These are phyloP conservation scores for Barnettozyma wickerhamii DNA, from an alignment of 805 yeast species.

Conservation along the genomic window DNA sequence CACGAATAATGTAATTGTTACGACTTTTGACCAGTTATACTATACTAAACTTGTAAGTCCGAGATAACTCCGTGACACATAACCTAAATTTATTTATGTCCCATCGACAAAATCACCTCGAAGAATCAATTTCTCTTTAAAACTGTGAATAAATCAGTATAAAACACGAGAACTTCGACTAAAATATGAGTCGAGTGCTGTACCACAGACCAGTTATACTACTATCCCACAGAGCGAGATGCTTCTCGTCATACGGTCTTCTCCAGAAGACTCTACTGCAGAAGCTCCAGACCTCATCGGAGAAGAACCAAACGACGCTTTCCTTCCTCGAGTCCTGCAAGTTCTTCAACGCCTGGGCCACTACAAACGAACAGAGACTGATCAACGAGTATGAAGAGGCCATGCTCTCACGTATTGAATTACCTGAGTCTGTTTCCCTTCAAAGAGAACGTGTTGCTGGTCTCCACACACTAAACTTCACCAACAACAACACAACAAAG, in stretches of 20 bases:
- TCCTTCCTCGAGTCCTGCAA: slow-evolving; percentile 7
- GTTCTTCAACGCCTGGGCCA: slow-evolving; percentile 19
- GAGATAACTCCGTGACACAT: too few relatives aligned
- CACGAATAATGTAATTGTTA: background rate
- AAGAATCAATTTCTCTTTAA: too few relatives aligned
- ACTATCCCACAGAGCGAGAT: background rate
- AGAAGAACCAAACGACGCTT: slow-evolving; percentile 1
- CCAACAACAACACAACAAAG: slow-evolving; percentile 13
- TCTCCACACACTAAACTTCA: slow-evolving; percentile 24
- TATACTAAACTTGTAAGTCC: too few relatives aligned
- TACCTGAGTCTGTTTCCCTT: slow-evolving; percentile 11
- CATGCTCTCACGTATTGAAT: slow-evolving; percentile 10
- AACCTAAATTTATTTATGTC: too few relatives aligned
- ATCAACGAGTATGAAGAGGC: slow-evolving; percentile 18
- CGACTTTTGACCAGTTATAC: too few relatives aligned
- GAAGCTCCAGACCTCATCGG: slow-evolving; percentile 6
- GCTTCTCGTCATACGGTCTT: slow-evolving; percentile 5
- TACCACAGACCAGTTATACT: background rate
- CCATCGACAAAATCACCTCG: background rate
- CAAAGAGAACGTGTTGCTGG: slow-evolving; percentile 13
- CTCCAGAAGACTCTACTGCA: slow-evolving; percentile 10
- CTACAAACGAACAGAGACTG: slow-evolving; percentile 9
- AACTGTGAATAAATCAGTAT: too few relatives aligned
- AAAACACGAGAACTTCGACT: too few relatives aligned
- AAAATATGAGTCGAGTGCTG: too few relatives aligned